Evolutionary conservation across 768 basidiomycete species (phyloP).

Genomic region (Dentipellis sp.): DNA sequence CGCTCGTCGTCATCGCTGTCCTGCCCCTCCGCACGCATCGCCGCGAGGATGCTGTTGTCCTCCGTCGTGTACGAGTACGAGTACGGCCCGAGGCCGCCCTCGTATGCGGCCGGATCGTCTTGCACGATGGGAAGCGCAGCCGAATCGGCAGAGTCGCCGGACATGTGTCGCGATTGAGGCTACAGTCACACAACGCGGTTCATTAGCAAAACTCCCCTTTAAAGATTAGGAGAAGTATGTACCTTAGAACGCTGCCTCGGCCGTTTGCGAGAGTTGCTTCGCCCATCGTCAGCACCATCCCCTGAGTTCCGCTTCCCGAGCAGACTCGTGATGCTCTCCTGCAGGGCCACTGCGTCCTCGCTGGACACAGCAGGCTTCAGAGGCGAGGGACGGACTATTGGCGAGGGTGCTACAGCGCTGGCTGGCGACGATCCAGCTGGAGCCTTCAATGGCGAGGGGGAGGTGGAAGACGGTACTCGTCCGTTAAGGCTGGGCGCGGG

Average conservation of each 20-base stretch:
- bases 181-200: slow-evolving; percentile 9
- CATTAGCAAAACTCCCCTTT: neutral
- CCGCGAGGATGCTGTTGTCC: neutral
- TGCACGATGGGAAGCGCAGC: neutral
- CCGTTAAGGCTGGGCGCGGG: slow-evolving; percentile 6
- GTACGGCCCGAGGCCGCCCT: neutral
- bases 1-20: slow-evolving; percentile 3
- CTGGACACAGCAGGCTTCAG: slow-evolving; percentile 30
- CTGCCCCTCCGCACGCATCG: neutral
- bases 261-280: slow-evolving; percentile 23
- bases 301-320: slow-evolving; percentile 56
- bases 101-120: neutral
- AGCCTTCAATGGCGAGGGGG: slow-evolving; percentile 26
- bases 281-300: slow-evolving; percentile 12
- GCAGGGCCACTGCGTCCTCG: slow-evolving; percentile 46
- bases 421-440: neutral
- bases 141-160: slow-evolving; percentile 18
- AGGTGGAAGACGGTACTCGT: slow-evolving; percentile 44
- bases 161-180: slow-evolving; percentile 31
- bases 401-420: slow-evolving; percentile 1
- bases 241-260: slow-evolving; percentile 31
- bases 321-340: slow-evolving; percentile 59
- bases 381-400: slow-evolving; percentile 17
- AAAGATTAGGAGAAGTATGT: slow-evolving; percentile 3
- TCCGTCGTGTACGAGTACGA: slow-evolving; percentile 12